phyloP scores from a whole-genome alignment of 345 rosid species.

The Ceriops tagal region DNA sequence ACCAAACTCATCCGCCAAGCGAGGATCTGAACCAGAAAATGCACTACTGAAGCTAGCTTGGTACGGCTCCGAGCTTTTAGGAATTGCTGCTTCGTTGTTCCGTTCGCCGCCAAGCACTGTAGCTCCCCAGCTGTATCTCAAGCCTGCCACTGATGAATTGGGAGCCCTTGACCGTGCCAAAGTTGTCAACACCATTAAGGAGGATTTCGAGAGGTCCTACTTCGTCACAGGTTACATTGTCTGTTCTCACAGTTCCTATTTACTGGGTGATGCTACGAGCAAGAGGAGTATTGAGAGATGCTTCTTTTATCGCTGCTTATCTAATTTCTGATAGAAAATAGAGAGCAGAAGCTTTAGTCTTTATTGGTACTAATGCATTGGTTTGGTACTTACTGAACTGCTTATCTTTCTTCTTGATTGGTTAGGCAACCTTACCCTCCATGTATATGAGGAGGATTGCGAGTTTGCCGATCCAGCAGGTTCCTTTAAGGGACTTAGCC shows the following conservation, averaged over 20 bases:
- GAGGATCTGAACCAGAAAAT: conserved; percentile 52
- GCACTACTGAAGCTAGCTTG: conserved; percentile 78
- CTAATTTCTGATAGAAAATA: no score
- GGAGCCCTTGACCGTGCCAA: conserved; percentile 54
- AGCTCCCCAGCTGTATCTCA: conserved; percentile 19
- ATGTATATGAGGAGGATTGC: conserved; percentile 79
- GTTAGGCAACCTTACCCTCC: conserved; percentile 68
- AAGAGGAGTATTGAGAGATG: no score
- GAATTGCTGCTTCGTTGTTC: conserved; percentile 77
- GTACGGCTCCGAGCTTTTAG: conserved; percentile 92
- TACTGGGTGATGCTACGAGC: no score
- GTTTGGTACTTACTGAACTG: neutral
- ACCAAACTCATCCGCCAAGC: conserved; percentile 28
- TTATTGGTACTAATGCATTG: neutral
- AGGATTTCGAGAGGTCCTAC: conserved; percentile 72
- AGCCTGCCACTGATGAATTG: conserved; percentile 41
- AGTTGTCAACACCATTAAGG: conserved; percentile 59
- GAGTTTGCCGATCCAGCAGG: conserved; percentile 98
- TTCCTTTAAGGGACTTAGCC: conserved; percentile 78
- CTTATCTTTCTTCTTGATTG: neutral
- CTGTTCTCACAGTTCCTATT: no score
- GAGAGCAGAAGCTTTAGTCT: neutral
- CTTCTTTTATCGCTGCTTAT: no score
- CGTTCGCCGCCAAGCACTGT: conserved; percentile 39
- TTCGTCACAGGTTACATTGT: conserved; percentile 67